Evolutionary conservation across 2,329 filamentous ascomycete genomes (phyloP), one percentile per base, ranked within the genome.

Genomic region (Lomentospora prolificans): DNA sequence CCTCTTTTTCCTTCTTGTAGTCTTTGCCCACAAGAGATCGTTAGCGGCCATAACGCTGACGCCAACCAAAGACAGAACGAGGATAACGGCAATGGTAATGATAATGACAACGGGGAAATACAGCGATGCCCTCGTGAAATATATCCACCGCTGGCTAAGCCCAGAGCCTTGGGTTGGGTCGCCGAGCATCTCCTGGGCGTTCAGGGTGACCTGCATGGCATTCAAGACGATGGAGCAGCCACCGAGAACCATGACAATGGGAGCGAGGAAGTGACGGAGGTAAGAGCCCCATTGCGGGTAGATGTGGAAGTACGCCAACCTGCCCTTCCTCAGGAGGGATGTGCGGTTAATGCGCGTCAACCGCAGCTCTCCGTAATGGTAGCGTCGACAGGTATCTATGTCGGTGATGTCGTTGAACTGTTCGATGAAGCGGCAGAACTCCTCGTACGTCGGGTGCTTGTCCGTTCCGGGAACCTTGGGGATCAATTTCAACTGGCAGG

Each of bases 291-390:
- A 55, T 25, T 55, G 53, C n/a, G 53, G 53, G 53, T 55, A 50
- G 41, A 55, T 55, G 44, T 55, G 53, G 53, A 50, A 55, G 17
- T 55, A 55, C 9, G 53, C 53, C 27, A 55, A 19, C 9, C 22
- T 24, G 3, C 53, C 28, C 24, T 33, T 50, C 1, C 4, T 8
- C 2, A 55, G 12, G 3, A 50, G 10, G n/a, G 41, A 14, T 8
- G 44, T 31, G 8, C 53, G 41, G 14, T 71, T 70, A 56, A 71
- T 64, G 10, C 68, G 62, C 3, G 62, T 64, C 10, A 73, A 64
- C 3, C 68, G 68, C 14, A 74, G 62, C 59, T 73, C 70, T 44
- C 70, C 71, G 56, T 67, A 71, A 27, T 61, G 44, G 58, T 68
- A 73, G 1, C 72, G 66, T 3, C 55, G 56, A 27, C 61, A 63